A percentile compares a stretch with the other conserved stretches of the same genome.
phyloP scores from a whole-genome alignment of 768 basidiomycete species.

The Mycena latifolia region DNA sequence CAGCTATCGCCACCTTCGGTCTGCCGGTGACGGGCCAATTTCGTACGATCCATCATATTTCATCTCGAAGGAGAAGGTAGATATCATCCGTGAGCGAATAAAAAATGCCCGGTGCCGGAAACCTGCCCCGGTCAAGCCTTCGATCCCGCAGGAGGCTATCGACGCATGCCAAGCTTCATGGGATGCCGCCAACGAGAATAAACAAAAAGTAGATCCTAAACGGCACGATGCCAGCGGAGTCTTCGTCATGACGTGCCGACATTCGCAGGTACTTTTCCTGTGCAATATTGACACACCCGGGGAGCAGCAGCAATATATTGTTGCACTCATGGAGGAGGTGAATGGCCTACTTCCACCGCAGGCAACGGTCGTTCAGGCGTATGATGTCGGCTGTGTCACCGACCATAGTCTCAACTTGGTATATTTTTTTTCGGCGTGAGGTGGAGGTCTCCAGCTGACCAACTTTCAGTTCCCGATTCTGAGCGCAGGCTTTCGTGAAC shows the following conservation, averaged over 20 bases:
- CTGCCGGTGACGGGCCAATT: conserved; percentile 45
- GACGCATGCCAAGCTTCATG: conserved; percentile 50
- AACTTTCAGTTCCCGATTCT: conserved; percentile 41
- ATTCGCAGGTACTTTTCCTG: conserved; percentile 19
- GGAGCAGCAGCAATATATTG: conserved; percentile 52
- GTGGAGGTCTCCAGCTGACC: too few relatives aligned
- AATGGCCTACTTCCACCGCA: conserved; percentile 43
- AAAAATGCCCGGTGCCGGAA: conserved; percentile 36
- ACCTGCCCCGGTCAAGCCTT: neutral
- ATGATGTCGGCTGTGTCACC: conserved; percentile 51
- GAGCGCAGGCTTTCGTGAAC: conserved; percentile 21
- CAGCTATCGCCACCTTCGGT: conserved; percentile 48
- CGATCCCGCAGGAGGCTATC: conserved; percentile 48
- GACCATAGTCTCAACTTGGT: conserved; percentile 46
- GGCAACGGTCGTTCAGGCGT: conserved; percentile 43
- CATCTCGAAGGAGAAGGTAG: conserved; percentile 49
- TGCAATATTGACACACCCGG: conserved; percentile 55
- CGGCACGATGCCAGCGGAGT: conserved; percentile 49
- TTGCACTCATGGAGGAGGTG: conserved; percentile 48
- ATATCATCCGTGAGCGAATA: conserved; percentile 46
- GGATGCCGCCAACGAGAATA: conserved; percentile 47
- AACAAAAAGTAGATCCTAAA: conserved; percentile 40
- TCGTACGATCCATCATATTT: conserved; percentile 49
- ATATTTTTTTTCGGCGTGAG: too few relatives aligned
- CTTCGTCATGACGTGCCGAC: conserved; percentile 54